A percentile compares a stretch with the other conserved stretches of the same genome.
Conservation (phyloP, 2,329 filamentous ascomycete genomes). For the Bipolaris sorokiniana region DNA sequence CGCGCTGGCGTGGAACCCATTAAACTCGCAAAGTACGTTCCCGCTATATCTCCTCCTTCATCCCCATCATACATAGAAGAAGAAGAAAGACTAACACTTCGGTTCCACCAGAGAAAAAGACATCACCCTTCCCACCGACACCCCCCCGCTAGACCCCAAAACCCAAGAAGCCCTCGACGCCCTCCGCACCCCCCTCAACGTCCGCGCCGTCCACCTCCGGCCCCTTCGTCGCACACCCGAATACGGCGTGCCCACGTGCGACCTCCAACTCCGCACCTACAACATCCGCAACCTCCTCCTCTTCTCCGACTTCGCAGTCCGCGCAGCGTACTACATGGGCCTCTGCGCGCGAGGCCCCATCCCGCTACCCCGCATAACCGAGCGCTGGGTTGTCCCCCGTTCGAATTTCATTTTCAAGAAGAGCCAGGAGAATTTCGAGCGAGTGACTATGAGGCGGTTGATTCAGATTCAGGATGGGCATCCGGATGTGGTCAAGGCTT, state of each 20-base stretch:
- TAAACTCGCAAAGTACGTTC: constrained; percentile 43
- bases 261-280: constrained; percentile 93
- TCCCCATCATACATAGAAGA: neutral
- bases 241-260: constrained; percentile 82
- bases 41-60: neutral
- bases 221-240: constrained; percentile 77
- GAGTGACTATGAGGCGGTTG: constrained; percentile 81
- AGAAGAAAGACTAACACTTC: neutral
- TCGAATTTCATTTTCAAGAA: constrained; percentile 96
- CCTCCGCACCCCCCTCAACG: constrained; percentile 66
- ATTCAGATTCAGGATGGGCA: constrained; percentile 94
- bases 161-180: constrained; percentile 40
- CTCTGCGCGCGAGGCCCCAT: constrained; percentile 85
- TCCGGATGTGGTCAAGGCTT: constrained; percentile 84
- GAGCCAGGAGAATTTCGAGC: constrained; percentile 95
- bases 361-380: constrained; percentile 81
- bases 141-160: constrained; percentile 36
- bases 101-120: constrained; percentile 29
- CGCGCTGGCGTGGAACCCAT: constrained; percentile 42
- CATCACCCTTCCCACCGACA: constrained; percentile 42
- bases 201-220: constrained; percentile 85
- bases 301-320: constrained; percentile 91
- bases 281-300: constrained; percentile 89
- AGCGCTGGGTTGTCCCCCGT: constrained; percentile 92
- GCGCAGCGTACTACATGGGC: constrained; percentile 91